Base-by-base conservation (phyloP, 177 flowering plant species). In the Vitis hybrid region DNA sequence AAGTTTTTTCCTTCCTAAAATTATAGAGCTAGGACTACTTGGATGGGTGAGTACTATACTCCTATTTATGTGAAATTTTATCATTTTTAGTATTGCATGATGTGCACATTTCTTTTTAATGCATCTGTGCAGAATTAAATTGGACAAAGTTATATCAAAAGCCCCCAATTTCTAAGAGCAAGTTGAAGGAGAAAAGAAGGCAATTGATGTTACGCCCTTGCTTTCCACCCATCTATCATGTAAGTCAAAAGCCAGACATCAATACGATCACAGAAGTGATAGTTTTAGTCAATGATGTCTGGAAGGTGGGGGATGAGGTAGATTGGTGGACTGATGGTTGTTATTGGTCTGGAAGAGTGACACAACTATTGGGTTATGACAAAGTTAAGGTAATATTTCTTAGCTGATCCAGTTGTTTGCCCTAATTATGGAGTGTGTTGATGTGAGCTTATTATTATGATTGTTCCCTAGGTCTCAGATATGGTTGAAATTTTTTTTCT, bases 261-360 rank as follows among this genome's bases (percentile, higher is more conserved):
- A 50, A 49, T 51, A 68, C 51, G 10, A 69, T 79, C 67, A 71
- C 86, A 66, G 93, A 87, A 72, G 84, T 77, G 50, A 64, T 78
- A 18, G 88, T 85, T 13, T 69, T 87, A 70, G 79, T 83, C 16
- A 69, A 73, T 67, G 80, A 83, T 80, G 76, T 19, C 5, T 90
- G 93, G 94, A 89, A 76, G 77, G 91, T 84, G 62, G 98, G 97
- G 9, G 93, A 94, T 83, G 71, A 89, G 73, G 97, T 95, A 51
- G 99, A 95, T 76, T 89, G 96, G 99, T 82, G 73, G 83, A 10
- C 31, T 56, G 89, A 80, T 78, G 78, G 66, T 50, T 85, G 91
- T 76, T 91, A 73, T 72, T 95, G 98, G 99, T 86, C 88, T 57
- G 99, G 86, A 76, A 74, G 49, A 56, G 59, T 95, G 16, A 83